Base-by-base conservation (phyloP, 1,284 basidiomycete genomes). In the Afroboletus lepidellus region DNA sequence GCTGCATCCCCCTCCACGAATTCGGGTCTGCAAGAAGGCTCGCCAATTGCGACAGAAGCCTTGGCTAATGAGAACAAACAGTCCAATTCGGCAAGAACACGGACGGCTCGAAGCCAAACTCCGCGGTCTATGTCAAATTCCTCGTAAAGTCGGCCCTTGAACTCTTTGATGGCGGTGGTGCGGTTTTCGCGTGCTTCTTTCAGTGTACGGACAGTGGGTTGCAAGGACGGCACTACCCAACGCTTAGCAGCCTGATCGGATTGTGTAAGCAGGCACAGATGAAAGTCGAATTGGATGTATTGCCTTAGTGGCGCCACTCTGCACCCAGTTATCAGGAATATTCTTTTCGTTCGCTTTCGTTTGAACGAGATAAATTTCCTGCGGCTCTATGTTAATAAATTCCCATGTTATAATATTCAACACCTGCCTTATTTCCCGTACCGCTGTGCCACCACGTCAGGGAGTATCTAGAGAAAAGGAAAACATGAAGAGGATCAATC, bases 41-140 rank as follows among this genome's bases (percentile, higher is more conserved):
- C 92, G 41, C 94, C 95, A 47, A 99, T 82, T 12, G 92, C 91
- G 30, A 76, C 71, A 1, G 95, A 98, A 0, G 94, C 83, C 70
- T 94, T 95, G 8, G 96, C 90, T 45, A 99, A 75, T 60, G 92
- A 94, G 64, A 97, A 84, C 29, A 99, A 75, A 69, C 97, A 99
- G 70, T 99, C 97, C 23, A 99, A 75, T 72, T 98, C 85, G 47
- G 94, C 83, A 59, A 92, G 76, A 41, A 91, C 83, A 55, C 89
- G 81, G 53, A 94, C 78, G 16, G 85, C 82, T 23, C 86, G 83
- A 54, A 91, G 73, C 92, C 90, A 94, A 16, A 85, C 72, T 16
- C 80, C 76, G 32, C 92, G 83, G 62, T 97, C 92, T 8, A 81
- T 76, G 65, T 95, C 92, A 66, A 98, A 98, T 72, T 94, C 91